Evolutionary conservation across 768 basidiomycete genomes (phyloP), one percentile per base, ranked within the genome.

Genomic region (Amanita fuliginea): DNA sequence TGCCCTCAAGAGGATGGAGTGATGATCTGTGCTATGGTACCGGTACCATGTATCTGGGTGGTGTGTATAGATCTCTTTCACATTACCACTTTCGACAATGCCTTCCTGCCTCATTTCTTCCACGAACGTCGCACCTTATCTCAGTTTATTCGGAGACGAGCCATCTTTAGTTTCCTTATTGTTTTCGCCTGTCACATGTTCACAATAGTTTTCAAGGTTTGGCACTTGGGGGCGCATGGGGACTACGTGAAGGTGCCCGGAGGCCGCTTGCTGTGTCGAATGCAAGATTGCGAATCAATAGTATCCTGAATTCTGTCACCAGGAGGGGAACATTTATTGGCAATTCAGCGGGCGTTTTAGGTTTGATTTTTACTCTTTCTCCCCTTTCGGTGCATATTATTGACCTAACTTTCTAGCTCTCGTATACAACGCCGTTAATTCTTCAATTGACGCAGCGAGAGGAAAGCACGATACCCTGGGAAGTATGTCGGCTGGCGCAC

Each of bases 1-100:
- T 99, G 56, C 93, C 94, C 58, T 88, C 85, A 64, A 75, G 96
- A 72, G 93, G 96, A 55, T 98, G 92, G 94, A 89, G 91, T 70
- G 96, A 99, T 73, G 96, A 99, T 72, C 71, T 99, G 53, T 97
- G 93, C 78, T 97, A 98, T 70, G 96, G 96, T 62, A 97, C 94
- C 60, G 96, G 96, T 55, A 94, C 94, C 57, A 96, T 93, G 73
- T 99, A 99, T 81, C 82, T 99, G 51, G 78, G 87, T 66, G 95
- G 95, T 97, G 63, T 63, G 90, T 83, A 46, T 53, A 51, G 65
- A 74, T 73, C 75, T 77, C 77, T 74, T 77, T 79, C 74, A 76
- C 72, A 70, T 77, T 74, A 71, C 73, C 72, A 53, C 64, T 73
- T 75, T 72, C 64, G 74, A 68, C 60, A 62, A 58, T 59, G 62